A percentile compares a stretch with the other conserved stretches of the same genome.
Evolutionary conservation across 108 stramenopile species (phyloP).

Genomic region (Skeletonema potamos): DNA sequence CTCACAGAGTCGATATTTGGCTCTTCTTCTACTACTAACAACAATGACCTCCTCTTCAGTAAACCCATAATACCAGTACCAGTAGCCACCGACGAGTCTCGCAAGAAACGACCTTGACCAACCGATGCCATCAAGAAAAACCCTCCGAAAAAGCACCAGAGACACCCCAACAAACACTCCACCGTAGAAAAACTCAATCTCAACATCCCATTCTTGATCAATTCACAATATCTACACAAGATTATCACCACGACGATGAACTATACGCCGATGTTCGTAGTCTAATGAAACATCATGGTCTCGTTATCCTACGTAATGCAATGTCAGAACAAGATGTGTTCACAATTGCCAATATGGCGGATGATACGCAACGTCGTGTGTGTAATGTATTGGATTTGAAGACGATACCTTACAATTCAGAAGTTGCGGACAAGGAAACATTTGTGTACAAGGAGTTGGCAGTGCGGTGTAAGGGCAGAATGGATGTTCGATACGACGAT

Average conservation of each 20-base stretch:
- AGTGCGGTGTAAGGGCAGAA: conserved; percentile 46
- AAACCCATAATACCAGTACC: not conserved
- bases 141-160: not conserved
- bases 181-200: not conserved
- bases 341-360: not conserved
- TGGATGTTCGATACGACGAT: conserved; percentile 49
- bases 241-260: conserved; percentile 5
- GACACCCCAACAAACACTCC: not conserved
- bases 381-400: not conserved
- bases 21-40: not conserved
- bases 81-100: not conserved
- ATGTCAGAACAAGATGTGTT: not conserved
- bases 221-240: not conserved
- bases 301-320: conserved; percentile 2
- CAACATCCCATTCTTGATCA: not conserved
- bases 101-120: not conserved
- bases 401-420: not conserved
- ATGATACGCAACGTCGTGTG: not conserved
- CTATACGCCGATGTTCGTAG: not conserved
- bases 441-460: conserved; percentile 59
- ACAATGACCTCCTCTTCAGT: not conserved
- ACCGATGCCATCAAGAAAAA: not conserved
- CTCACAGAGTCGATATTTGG: not conserved
- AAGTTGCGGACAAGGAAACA: not conserved
- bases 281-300: conserved; percentile 1